These are phyloP conservation scores for Roridomyces roridus DNA, from an alignment of 768 basidiomycete species.

Conservation along the genomic window DNA sequence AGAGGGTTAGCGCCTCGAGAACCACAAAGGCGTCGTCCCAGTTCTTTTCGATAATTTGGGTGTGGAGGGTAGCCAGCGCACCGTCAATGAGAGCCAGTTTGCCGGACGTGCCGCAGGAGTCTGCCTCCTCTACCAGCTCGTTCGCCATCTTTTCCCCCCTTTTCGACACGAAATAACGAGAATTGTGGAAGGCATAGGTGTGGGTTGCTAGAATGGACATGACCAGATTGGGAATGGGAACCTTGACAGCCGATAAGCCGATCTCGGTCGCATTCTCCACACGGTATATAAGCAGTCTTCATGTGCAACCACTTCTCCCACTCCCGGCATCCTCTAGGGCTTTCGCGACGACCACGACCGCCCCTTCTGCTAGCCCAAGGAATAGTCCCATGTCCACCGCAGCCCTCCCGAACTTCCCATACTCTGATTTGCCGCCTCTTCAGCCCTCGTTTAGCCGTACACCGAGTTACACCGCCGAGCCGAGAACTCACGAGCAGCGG, in stretches of 20 bases:
- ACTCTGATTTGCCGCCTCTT: constrained; percentile 46
- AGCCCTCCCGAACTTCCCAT: constrained; percentile 49
- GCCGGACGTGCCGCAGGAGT: constrained; percentile 37
- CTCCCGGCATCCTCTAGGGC: too few relatives aligned
- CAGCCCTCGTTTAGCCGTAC: constrained; percentile 39
- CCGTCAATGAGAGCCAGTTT: constrained; percentile 43
- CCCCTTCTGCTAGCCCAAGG: too few relatives aligned
- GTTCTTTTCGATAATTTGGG: constrained; percentile 38
- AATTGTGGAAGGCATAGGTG: constrained; percentile 35
- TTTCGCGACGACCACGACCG: too few relatives aligned
- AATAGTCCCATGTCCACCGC: constrained; percentile 57
- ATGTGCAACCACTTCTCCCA: too few relatives aligned
- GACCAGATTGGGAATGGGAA: constrained; percentile 6
- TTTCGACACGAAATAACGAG: constrained; percentile 35
- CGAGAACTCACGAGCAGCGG: constrained; percentile 57
- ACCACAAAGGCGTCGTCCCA: constrained; percentile 39
- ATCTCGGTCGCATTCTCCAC: too few relatives aligned
- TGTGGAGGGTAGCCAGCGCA: constrained; percentile 33
- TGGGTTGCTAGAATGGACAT: constrained; percentile 38
- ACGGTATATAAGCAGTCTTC: too few relatives aligned
- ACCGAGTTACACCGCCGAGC: constrained; percentile 61
- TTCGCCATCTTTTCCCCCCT: constrained; percentile 34
- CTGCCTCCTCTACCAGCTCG: constrained; percentile 36
- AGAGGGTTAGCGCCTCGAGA: constrained; percentile 40
- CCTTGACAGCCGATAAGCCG: not conserved